These are phyloP conservation scores for Helotiales sp. DNA, from an alignment of 2,329 filamentous ascomycete genomes.

Conservation along the genomic window DNA sequence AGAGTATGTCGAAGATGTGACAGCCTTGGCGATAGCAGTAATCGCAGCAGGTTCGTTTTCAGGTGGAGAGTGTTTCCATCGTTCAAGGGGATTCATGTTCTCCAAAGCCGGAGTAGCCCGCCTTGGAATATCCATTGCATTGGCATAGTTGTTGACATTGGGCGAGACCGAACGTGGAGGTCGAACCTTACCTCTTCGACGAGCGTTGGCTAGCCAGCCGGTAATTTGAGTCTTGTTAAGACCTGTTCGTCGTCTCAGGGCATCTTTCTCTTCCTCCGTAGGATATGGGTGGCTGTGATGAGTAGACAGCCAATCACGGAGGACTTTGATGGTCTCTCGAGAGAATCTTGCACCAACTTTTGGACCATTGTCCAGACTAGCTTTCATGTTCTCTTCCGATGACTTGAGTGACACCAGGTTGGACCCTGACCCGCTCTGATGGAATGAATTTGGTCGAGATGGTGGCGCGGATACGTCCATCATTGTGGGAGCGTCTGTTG, in stretches of 20 bases:
- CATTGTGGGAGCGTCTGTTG: neutral
- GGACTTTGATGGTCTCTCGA: slow-evolving; percentile 72
- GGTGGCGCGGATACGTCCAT: too few species aligned
- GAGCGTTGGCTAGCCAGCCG: slow-evolving; percentile 91
- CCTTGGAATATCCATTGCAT: slow-evolving; percentile 73
- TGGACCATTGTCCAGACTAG: slow-evolving; percentile 46
- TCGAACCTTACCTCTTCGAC: slow-evolving; percentile 76
- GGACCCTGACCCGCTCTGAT: slow-evolving; percentile 18
- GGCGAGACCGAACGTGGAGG: slow-evolving; percentile 69
- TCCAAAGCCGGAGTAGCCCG: slow-evolving; percentile 53
- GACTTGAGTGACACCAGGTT: slow-evolving; percentile 32
- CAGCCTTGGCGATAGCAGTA: slow-evolving; percentile 62
- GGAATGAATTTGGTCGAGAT: slow-evolving; percentile 9
- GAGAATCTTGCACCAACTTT: slow-evolving; percentile 79
- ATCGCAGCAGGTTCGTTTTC: slow-evolving; percentile 68
- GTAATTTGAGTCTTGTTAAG: slow-evolving; percentile 81
- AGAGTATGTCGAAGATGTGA: slow-evolving; percentile 50
- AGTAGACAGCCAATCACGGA: slow-evolving; percentile 82
- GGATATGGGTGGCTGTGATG: slow-evolving; percentile 86
- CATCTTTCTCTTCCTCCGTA: slow-evolving; percentile 81
- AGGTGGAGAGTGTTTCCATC: slow-evolving; percentile 69
- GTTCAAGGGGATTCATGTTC: slow-evolving; percentile 63
- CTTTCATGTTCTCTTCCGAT: slow-evolving; percentile 61
- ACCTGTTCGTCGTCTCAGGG: slow-evolving; percentile 75
- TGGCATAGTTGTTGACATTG: slow-evolving; percentile 56